Conservation (phyloP, 1,139 yeast species). For the Yamadazyma buinensis region DNA sequence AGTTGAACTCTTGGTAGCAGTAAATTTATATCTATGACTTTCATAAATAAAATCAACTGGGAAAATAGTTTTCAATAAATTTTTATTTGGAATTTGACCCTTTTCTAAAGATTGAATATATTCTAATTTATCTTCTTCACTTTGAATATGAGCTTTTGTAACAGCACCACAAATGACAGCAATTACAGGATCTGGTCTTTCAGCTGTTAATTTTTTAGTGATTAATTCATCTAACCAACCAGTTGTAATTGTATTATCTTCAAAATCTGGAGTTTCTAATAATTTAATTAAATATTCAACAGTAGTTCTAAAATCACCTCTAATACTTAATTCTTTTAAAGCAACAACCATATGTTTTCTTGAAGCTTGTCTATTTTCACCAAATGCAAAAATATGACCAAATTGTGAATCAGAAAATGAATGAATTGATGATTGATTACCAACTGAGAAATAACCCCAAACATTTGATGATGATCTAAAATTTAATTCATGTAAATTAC, state of each 20-base stretch:
- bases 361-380: slow-evolving; percentile 96
- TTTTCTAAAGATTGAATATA: slow-evolving; percentile 75
- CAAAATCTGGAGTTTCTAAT: slow-evolving; percentile 94
- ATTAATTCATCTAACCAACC: slow-evolving; percentile 98
- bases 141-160: slow-evolving; percentile 82
- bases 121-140: slow-evolving; percentile 67
- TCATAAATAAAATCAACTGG: slow-evolving; percentile 95
- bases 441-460: slow-evolving; percentile 98
- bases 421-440: slow-evolving; percentile 95
- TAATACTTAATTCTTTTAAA: slow-evolving; percentile 87
- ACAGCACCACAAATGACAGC: slow-evolving; percentile 98
- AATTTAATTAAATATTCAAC: slow-evolving; percentile 94
- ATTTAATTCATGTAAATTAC: slow-evolving; percentile 91
- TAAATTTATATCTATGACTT: slow-evolving; percentile 87
- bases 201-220: slow-evolving; percentile 88
- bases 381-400: slow-evolving; percentile 98
- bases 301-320: slow-evolving; percentile 98
- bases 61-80: slow-evolving; percentile 76
- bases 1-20: slow-evolving; percentile 87
- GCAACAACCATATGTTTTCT: slow-evolving; percentile 99
- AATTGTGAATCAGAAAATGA: slow-evolving; percentile 97
- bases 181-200: slow-evolving; percentile 85
- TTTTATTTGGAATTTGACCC: slow-evolving; percentile 91
- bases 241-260: slow-evolving; percentile 92
- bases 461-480: slow-evolving; percentile 96